These are phyloP conservation scores for Fraxinus albicans DNA, from an alignment of 305 asterid genomes.

Conservation along the genomic window DNA sequence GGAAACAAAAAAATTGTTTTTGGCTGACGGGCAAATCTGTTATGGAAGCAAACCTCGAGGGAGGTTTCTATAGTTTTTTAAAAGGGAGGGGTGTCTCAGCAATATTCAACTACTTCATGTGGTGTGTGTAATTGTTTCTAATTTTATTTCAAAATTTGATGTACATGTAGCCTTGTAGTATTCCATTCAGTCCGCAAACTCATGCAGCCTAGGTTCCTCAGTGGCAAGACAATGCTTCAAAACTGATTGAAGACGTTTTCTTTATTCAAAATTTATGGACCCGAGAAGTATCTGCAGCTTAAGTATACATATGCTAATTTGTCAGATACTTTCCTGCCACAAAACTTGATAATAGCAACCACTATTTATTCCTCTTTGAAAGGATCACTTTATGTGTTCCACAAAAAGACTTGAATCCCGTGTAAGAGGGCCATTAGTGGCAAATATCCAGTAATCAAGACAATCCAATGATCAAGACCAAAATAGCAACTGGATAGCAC, in stretches of 20 bases:
- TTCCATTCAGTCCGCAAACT: not conserved
- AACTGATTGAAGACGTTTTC: not conserved
- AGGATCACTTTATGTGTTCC: not conserved
- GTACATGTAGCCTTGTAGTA: not conserved
- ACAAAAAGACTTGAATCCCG: not conserved
- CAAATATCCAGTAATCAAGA: constrained; percentile 6
- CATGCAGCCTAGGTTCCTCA: not conserved
- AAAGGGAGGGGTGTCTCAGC: not conserved
- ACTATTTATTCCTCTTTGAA: not conserved
- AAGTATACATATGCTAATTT: not conserved
- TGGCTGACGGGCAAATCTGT: not conserved
- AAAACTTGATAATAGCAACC: not conserved
- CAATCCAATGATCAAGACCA: constrained; percentile 5
- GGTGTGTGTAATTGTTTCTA: not conserved
- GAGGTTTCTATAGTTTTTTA: not conserved
- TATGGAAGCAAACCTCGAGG: not conserved
- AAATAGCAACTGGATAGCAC: constrained; percentile 12
- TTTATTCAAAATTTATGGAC: constrained; percentile 4
- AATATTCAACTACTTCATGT: not conserved
- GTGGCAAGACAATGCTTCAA: not conserved
- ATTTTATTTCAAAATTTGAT: not conserved
- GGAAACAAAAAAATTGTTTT: not conserved
- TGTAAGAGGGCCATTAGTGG: not conserved
- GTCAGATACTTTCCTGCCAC: not conserved
- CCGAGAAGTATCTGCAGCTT: not conserved